Evolutionary conservation across 176 grass and related monocot genomes (phyloP), one percentile per base, ranked within the genome.

Genomic region (Eleusine indica): DNA sequence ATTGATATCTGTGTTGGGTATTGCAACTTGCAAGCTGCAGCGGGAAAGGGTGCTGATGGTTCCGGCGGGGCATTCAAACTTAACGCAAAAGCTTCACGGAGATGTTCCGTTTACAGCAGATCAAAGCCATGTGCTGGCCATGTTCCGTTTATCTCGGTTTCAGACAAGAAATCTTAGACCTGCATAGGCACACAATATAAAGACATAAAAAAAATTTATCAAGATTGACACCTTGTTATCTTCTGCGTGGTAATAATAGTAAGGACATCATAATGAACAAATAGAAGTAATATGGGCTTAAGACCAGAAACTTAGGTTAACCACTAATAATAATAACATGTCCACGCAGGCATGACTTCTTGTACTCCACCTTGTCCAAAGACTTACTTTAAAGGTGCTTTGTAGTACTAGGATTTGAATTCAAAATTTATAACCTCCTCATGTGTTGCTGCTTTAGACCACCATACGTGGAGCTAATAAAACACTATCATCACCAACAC

Each of bases 1-100:
- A 9, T 82, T n/a, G 19, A 25, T 28, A 6, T 52, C 30, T 11
- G 15, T 40, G 5, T 52, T 53, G 0, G 6, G 22, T 38, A 42
- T 58, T 69, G 51, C 82, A 79, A 47, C 81, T 39, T 41, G 69
- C 76, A 80, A 80, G 51, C 80, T 75, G 82, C 62, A 51, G 73
- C 66, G 32, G 53, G 54, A 14, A 80, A 80, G 10, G 51, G 75
- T 4, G 58, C 61, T 60, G 60, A 58, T 74, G 3, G 60, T 32
- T 10, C 10, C 11, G 41, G 19, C 43, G 25, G 25, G 25, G 8
- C 9, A 71, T 78, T 71, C 35, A 49, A 66, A 58, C 60, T 79
- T 84, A 9, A 75, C 4, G 77, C 32, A 43, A 70, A 80, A 89
- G 77, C 35, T 30, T 70, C 35, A 76, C 53, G 51, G 3, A 1